Base-by-base conservation (phyloP, 495 filamentous ascomycete species). In the Patellaria atrata region DNA sequence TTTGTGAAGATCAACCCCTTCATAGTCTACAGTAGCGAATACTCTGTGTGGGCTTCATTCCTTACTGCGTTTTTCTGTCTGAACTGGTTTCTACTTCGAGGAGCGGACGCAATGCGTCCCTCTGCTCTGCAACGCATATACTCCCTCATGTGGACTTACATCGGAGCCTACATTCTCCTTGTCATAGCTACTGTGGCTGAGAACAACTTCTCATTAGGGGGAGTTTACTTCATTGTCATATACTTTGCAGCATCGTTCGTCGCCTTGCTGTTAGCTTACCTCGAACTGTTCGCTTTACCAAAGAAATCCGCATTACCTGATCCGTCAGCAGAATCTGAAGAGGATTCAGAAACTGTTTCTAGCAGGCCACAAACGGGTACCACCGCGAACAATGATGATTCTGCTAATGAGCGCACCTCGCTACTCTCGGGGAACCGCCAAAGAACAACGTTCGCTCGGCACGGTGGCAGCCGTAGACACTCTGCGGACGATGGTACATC, bases 51-150 rank as follows among this genome's bases (percentile, higher is more conserved):
- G 58, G 50, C 41, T 48, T 54, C 41, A 24, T 46, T 83, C 68
- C 45, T 94, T 2, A 76, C 78, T 11, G 66, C 79, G 11, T 96
- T 82, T 67, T 68, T 86, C 44, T 73, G 76, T 42, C 42, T 77
- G 16, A 75, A 79, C 16, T 97, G 87, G 87, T 74, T 83, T 32
- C 65, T 93, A 33, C 78, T 86, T 45, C 69, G 78, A 5, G 77
- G 82, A 3, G 79, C 82, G 10, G 80, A 89, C 52, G 78, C 73
- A 42, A 70, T 77, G 4, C 68, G 85, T n/a, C 86, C 87, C 8
- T 83, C 79, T 3, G 89, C 87, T 2, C 70, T 97, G 14, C 79
- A 85, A 33, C 65, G 87, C 19, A 66, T 74, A 12, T 93, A 92
- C 57, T 70, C 73, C 25, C 67, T 79, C 22, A 68, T 89, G 14